Evolutionary conservation across 805 yeast species (phyloP).

Genomic region (Ogataea chonburiensis): DNA sequence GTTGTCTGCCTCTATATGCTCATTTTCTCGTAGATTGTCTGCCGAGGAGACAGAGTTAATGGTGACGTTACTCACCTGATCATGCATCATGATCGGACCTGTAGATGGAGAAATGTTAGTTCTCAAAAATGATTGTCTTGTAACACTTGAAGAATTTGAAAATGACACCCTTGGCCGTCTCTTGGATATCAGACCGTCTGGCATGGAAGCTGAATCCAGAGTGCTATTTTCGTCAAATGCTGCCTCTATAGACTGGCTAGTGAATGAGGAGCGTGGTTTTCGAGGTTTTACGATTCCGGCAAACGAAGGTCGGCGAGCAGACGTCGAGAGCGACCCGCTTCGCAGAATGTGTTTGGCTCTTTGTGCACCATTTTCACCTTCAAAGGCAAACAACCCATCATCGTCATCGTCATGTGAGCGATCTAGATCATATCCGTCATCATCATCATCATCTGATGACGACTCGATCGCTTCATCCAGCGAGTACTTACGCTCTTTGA

Average conservation of each 20-base stretch:
- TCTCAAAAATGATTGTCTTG: slow-evolving; percentile 42
- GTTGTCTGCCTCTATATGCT: slow-evolving; percentile 54
- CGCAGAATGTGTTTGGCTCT: slow-evolving; percentile 18
- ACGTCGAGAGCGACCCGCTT: slow-evolving; percentile 24
- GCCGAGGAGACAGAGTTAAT: slow-evolving; percentile 23
- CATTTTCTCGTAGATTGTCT: slow-evolving; percentile 15
- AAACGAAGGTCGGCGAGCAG: slow-evolving; percentile 33
- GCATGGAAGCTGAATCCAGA: slow-evolving; percentile 27
- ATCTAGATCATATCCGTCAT: slow-evolving; percentile 35
- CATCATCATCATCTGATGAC: slow-evolving; percentile 40
- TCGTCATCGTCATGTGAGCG: slow-evolving; percentile 40
- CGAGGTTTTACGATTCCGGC: slow-evolving; percentile 37
- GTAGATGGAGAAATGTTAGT: slow-evolving; percentile 31
- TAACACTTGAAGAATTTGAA: slow-evolving; percentile 33
- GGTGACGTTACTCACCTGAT: slow-evolving; percentile 28
- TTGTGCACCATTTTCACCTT: slow-evolving; percentile 20
- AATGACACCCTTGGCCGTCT: slow-evolving; percentile 37
- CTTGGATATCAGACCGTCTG: slow-evolving; percentile 26
- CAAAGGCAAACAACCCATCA: slow-evolving; percentile 30
- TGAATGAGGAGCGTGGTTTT: slow-evolving; percentile 35
- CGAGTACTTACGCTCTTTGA: slow-evolving; percentile 30
- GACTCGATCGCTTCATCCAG: slow-evolving; percentile 41
- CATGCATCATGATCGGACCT: slow-evolving; percentile 28
- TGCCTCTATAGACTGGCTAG: slow-evolving; percentile 32
- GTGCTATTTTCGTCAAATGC: slow-evolving; percentile 30